These are phyloP conservation scores for Apiospora sp. DNA, from an alignment of 2,329 filamentous ascomycete species.

Conservation along the genomic window DNA sequence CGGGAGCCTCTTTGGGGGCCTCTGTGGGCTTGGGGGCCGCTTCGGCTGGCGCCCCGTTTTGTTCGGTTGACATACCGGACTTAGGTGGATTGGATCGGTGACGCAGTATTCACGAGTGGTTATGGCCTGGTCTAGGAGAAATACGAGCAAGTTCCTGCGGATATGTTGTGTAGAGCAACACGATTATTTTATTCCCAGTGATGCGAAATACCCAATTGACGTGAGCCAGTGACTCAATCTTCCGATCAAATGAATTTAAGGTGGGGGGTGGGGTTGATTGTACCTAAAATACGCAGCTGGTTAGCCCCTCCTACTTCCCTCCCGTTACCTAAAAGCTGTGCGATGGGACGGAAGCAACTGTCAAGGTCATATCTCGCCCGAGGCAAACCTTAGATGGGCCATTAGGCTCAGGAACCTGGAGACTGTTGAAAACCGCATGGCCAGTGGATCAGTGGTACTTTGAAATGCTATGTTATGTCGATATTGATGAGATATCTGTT, in stretches of 20 bases:
- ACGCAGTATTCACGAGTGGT: not conserved
- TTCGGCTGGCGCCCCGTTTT: slow-evolving; percentile 21
- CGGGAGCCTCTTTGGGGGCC: not conserved
- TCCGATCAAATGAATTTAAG: slow-evolving; percentile 20
- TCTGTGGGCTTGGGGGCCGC: slow-evolving; percentile 9
- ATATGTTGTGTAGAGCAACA: not conserved
- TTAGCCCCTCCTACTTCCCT: not conserved
- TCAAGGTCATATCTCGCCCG: not conserved
- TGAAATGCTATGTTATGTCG: not conserved
- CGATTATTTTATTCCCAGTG: not conserved
- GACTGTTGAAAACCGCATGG: not conserved
- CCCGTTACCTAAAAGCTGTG: not conserved
- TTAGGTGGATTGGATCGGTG: not conserved
- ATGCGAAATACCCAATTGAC: slow-evolving; percentile 14
- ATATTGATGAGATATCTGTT: not conserved
- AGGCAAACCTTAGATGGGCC: not conserved
- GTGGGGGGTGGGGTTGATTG: slow-evolving; percentile 12
- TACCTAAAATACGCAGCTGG: slow-evolving; percentile 2
- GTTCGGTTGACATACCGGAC: slow-evolving; percentile 23
- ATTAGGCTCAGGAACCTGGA: not conserved
- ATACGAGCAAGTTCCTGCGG: not conserved
- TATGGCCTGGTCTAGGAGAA: not conserved
- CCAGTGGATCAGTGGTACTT: not conserved
- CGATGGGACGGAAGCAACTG: not conserved
- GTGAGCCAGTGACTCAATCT: slow-evolving; percentile 20